These are phyloP conservation scores for Rhizopogon salebrosus DNA, from an alignment of 768 basidiomycete species.

Conservation along the genomic window DNA sequence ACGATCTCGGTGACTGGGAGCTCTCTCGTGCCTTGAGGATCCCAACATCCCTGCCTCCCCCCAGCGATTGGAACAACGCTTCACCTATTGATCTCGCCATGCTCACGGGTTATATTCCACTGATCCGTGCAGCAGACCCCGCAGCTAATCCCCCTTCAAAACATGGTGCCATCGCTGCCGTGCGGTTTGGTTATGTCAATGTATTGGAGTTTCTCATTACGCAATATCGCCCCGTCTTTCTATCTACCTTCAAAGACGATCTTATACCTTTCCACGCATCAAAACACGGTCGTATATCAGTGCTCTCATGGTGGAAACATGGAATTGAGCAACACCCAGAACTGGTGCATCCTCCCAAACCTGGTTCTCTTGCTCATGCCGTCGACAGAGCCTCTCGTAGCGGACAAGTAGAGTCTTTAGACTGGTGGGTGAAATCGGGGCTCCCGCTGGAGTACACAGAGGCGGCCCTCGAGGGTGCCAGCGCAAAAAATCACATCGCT, in stretches of 20 bases:
- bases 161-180: constrained; percentile 58
- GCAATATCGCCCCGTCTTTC: constrained; percentile 60
- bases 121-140: constrained; percentile 58
- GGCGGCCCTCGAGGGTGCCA: constrained; percentile 74
- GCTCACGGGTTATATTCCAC: constrained; percentile 54
- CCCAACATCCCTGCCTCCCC: constrained; percentile 61
- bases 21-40: constrained; percentile 73
- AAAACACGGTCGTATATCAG: constrained; percentile 61
- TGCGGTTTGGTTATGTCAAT: constrained; percentile 73
- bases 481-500: constrained; percentile 68
- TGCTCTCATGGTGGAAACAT: constrained; percentile 82
- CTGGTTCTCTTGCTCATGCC: constrained; percentile 56
- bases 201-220: constrained; percentile 72
- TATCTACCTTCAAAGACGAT: constrained; percentile 57
- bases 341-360: constrained; percentile 49
- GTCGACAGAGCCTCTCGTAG: constrained; percentile 76
- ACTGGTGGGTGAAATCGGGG: constrained; percentile 77
- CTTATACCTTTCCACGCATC: constrained; percentile 77
- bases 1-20: constrained; percentile 81
- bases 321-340: constrained; percentile 57
- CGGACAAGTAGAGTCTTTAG: constrained; percentile 68
- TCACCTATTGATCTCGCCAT: constrained; percentile 67
- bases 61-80: constrained; percentile 69
- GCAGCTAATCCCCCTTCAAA: constrained; percentile 56
- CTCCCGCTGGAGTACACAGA: constrained; percentile 72